Evolutionary conservation across 2,329 filamentous ascomycete species (phyloP), one percentile per base, ranked within the genome.

Genomic region (Microdochium bolleyi): DNA sequence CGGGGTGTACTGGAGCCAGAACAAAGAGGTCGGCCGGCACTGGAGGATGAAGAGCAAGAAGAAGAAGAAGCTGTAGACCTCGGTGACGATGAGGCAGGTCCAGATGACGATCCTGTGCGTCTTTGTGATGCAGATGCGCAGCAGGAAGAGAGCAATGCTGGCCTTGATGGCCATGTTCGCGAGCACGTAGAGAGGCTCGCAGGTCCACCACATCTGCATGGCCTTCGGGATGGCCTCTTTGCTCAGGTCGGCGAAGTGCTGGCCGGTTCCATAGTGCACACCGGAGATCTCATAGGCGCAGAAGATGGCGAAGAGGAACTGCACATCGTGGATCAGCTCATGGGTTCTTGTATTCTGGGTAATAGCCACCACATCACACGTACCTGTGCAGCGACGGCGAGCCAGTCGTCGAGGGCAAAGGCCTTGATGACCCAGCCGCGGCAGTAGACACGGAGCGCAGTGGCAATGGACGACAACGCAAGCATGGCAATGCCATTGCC

Each of bases 151-250:
- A 44, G 64, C 66, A 51, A 73, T 70, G 51, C 66, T 70, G 51
- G 68, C 58, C 59, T 73, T 73, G 37, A 72, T 61, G 2, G 56
- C 54, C 61, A 69, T 64, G 52, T 64, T 67, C 1, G 62, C 60
- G 10, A 72, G 52, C 24, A 73, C 66, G 54, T 74, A 74, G 25
- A 70, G 61, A 0, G 68, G 63, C 52, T 73, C 71, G 50, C 71
- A 73, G n/a, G 67, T 66, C 67, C 70, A 74, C 63, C 66, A 67
- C 59, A 62, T 66, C 62, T 67, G 62, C 58, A 68, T 62, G 3
- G 67, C 66, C 25, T 54, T 60, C 24, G 60, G 57, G 13, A 60
- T 54, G 8, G 63, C 10, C 21, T 58, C 55, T 0, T 34, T 13
- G 1, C 51, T 13, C 19, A 67, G 59, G 22, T 62, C 55, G 3